These are phyloP conservation scores for Nannizziopsis arthrosporioides DNA, from an alignment of 2,329 filamentous ascomycete species.

Conservation along the genomic window DNA sequence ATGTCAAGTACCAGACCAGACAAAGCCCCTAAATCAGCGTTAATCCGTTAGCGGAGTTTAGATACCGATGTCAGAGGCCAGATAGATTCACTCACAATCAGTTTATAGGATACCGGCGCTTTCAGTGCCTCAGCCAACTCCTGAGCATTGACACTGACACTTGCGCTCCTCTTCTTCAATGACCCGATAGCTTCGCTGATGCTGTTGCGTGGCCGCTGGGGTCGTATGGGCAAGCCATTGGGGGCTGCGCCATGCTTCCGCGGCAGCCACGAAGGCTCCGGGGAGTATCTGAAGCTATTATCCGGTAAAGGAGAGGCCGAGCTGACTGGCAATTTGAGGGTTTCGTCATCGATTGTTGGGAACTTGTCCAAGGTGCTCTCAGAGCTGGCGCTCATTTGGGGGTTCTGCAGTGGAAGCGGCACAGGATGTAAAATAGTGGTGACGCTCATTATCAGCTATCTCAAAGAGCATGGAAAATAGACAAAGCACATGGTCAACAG, in stretches of 20 bases:
- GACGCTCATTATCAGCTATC: slow-evolving; percentile 25
- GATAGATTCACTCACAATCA: slow-evolving; percentile 50
- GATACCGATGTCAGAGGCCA: neutral
- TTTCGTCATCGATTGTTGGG: slow-evolving; percentile 32
- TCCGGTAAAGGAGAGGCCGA: slow-evolving; percentile 19
- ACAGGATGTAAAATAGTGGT: slow-evolving; percentile 31
- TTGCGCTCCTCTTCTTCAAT: slow-evolving; percentile 68
- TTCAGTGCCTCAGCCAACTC: slow-evolving; percentile 85
- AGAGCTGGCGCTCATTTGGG: slow-evolving; percentile 20
- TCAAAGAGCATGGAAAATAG: neutral
- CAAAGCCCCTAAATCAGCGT: slow-evolving; percentile 57
- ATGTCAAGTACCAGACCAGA: slow-evolving; percentile 86
- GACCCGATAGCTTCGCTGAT: slow-evolving; percentile 76
- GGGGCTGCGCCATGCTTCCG: slow-evolving; percentile 42
- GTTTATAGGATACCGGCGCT: slow-evolving; percentile 75
- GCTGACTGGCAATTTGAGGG: slow-evolving; percentile 21
- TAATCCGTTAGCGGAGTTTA: neutral
- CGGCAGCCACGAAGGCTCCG: slow-evolving; percentile 49
- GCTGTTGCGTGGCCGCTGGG: slow-evolving; percentile 70
- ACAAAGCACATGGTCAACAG: neutral
- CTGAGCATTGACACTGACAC: slow-evolving; percentile 83
- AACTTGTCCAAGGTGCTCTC: slow-evolving; percentile 33
- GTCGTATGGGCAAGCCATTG: slow-evolving; percentile 30
- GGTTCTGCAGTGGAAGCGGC: slow-evolving; percentile 28
- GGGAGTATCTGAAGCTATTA: slow-evolving; percentile 24